These are phyloP conservation scores for Exutisphaerella laricina DNA, from an alignment of 2,329 filamentous ascomycete genomes.

Conservation along the genomic window DNA sequence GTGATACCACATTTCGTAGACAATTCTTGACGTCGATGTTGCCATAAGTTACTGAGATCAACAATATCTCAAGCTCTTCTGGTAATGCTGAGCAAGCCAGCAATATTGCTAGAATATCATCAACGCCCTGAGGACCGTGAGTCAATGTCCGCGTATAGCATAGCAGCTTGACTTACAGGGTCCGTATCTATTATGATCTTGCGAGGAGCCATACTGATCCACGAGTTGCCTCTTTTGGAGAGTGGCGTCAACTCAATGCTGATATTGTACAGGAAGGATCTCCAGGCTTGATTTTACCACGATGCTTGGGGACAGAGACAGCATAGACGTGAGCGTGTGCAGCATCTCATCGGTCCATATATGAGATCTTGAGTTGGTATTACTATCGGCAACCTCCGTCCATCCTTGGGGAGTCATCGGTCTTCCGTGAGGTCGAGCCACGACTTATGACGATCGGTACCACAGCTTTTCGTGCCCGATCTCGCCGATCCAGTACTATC, in stretches of 20 bases:
- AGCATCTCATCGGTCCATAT: too few relatives aligned
- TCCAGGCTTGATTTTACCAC: too few relatives aligned
- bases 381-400: too few relatives aligned
- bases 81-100: slow-evolving; percentile 75
- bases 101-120: slow-evolving; percentile 50
- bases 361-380: too few relatives aligned
- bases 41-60: slow-evolving; percentile 88
- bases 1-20: slow-evolving; percentile 77
- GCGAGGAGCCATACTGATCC: slow-evolving; percentile 36
- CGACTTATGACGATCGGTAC: not conserved
- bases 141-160: not conserved
- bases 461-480: not conserved
- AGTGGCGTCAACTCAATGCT: not conserved
- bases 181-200: slow-evolving; percentile 95
- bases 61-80: slow-evolving; percentile 77
- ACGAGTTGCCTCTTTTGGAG: slow-evolving; percentile 1
- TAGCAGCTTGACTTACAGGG: slow-evolving; percentile 52
- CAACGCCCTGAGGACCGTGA: slow-evolving; percentile 3
- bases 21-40: slow-evolving; percentile 87
- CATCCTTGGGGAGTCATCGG: too few relatives aligned
- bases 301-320: too few relatives aligned
- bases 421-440: not conserved
- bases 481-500: not conserved
- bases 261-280: too few relatives aligned
- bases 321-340: too few relatives aligned